A percentile compares a stretch with the other conserved stretches of the same genome.
Conservation (phyloP, 495 filamentous ascomycete species). For the Talaromyces proteolyticus region DNA sequence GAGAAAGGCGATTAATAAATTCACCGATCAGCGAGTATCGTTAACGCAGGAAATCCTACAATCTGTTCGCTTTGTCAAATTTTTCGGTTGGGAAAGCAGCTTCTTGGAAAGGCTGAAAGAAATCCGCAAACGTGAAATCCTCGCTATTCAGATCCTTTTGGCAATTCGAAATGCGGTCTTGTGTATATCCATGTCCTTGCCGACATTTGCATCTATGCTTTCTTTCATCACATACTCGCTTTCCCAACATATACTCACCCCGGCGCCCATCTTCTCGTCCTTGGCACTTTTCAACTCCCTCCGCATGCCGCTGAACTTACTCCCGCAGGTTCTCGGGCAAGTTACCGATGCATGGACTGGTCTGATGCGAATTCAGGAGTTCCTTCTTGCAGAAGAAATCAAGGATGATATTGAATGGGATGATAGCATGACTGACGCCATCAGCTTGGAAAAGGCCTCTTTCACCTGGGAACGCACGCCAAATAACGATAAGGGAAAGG, state of each 20-base stretch:
- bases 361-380: conserved; percentile 77
- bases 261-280: conserved; percentile 85
- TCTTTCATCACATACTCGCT: conserved; percentile 90
- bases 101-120: conserved; percentile 72
- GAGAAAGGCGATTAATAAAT: conserved; percentile 75
- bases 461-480: conserved; percentile 90
- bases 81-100: conserved; percentile 86
- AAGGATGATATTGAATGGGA: conserved; percentile 66
- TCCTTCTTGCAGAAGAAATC: conserved; percentile 77
- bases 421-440: conserved; percentile 55
- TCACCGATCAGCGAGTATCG: conserved; percentile 86
- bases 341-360: conserved; percentile 86
- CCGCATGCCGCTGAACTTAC: conserved; percentile 79
- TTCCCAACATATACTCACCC: conserved; percentile 60
- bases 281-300: conserved; percentile 89
- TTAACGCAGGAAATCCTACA: conserved; percentile 91
- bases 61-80: conserved; percentile 91
- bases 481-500: conserved; percentile 50
- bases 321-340: conserved; percentile 84
- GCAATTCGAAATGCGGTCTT: conserved; percentile 80
- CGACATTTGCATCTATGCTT: conserved; percentile 90
- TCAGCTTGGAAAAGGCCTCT: conserved; percentile 65
- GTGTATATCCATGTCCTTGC: conserved; percentile 70
- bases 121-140: conserved; percentile 70
- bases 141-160: conserved; percentile 70